Evolutionary conservation across 1,284 basidiomycete genomes (phyloP).

Genomic region (Melampsora larici-populina): DNA sequence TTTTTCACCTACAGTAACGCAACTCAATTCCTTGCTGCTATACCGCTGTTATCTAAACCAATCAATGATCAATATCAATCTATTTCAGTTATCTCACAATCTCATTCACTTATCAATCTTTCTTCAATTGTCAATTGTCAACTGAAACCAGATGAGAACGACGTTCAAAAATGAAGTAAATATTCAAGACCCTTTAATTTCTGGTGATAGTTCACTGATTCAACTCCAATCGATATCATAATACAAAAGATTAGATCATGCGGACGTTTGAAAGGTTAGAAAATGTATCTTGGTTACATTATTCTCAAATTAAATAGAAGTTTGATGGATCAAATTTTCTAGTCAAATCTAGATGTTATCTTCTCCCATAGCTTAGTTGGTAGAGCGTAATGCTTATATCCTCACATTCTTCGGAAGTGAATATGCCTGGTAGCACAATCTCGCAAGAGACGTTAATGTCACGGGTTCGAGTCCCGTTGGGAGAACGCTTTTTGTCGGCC

Average conservation of each 20-base stretch:
- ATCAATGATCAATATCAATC: background rate
- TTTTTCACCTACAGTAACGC: background rate
- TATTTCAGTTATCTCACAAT: background rate
- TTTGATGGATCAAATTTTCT: too few species aligned
- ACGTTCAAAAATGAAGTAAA: too few species aligned
- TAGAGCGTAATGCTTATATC: constrained; percentile 44
- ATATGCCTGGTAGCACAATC: constrained; percentile 42
- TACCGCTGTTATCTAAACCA: background rate
- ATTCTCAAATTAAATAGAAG: too few species aligned
- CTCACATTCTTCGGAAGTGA: constrained; percentile 34
- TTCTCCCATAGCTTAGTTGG: constrained; percentile 44
- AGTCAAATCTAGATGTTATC: too few species aligned
- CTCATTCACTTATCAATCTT: background rate
- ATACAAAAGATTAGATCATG: too few species aligned
- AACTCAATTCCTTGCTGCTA: background rate
- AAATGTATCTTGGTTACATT: too few species aligned
- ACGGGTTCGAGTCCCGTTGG: constrained; percentile 44
- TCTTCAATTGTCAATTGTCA: background rate
- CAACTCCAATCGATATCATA: too few species aligned
- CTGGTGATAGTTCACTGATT: too few species aligned
- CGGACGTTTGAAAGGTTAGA: too few species aligned
- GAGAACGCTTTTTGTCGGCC: constrained; percentile 18
- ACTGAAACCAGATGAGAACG: too few species aligned
- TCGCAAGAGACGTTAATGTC: constrained; percentile 44
- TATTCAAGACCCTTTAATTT: too few species aligned